A percentile compares a stretch with the other conserved stretches of the same genome.
Evolutionary conservation across 345 rosid genomes (phyloP).

Genomic region (Lumnitzera littorea): DNA sequence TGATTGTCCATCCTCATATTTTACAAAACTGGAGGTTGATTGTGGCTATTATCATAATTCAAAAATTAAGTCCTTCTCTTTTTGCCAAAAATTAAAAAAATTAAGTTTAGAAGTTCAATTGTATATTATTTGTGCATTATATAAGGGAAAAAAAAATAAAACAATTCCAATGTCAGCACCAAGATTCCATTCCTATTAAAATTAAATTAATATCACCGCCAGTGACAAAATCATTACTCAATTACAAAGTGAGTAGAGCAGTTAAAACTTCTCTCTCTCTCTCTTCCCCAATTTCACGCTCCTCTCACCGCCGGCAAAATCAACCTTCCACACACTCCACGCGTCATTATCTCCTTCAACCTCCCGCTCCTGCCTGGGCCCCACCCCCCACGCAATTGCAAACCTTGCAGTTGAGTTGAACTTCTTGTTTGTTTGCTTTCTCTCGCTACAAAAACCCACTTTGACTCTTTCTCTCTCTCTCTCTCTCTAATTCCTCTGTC

Average conservation of each 20-base stretch:
- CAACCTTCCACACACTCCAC: neutral
- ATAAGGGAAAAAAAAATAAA: neutral
- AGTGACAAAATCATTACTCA: conserved; percentile 4
- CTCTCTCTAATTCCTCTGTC: conserved; percentile 5
- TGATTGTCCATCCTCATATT: too few relatives aligned
- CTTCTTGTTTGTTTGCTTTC: neutral
- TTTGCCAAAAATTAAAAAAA: too few relatives aligned
- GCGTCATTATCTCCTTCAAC: conserved; percentile 4
- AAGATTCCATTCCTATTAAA: neutral
- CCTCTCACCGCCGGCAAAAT: conserved; percentile 9
- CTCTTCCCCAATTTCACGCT: neutral
- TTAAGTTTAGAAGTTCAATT: too few relatives aligned
- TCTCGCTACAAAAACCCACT: neutral
- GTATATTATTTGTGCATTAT: too few relatives aligned
- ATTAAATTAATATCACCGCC: neutral
- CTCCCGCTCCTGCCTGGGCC: conserved; percentile 16
- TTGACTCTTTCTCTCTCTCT: neutral
- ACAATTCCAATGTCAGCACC: neutral
- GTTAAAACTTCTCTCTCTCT: too few relatives aligned
- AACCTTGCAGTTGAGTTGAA: too few relatives aligned
- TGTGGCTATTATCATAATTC: too few relatives aligned
- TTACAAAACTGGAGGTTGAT: too few relatives aligned
- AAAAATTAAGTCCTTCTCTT: too few relatives aligned
- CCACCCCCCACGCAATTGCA: conserved; percentile 2
- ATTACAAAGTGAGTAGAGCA: neutral